A percentile compares a stretch with the other conserved stretches of the same genome.
These are phyloP conservation scores for Coemansia sp. DNA, from an alignment of 192 early-diverging fungal species.

Conservation along the genomic window DNA sequence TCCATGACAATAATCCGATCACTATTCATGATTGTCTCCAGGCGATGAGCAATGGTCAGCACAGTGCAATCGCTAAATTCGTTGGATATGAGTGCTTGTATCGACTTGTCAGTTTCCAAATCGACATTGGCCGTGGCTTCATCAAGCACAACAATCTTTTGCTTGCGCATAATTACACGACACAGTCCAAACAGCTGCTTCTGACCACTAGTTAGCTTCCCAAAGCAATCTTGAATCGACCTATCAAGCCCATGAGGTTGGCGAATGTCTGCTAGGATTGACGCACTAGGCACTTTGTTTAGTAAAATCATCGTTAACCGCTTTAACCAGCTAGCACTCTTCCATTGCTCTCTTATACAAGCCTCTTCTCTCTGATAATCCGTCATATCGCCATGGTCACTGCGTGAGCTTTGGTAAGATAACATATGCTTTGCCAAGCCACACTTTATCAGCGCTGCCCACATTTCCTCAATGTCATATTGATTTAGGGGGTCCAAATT, in stretches of 20 bases:
- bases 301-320: conserved; percentile 1
- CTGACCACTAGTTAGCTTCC: conserved; percentile 46
- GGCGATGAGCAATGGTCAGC: conserved; percentile 70
- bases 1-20: conserved; percentile 74
- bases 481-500: conserved; percentile 69
- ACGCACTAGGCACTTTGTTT: background rate
- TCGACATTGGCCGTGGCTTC: conserved; percentile 69
- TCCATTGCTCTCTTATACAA: conserved; percentile 8
- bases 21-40: conserved; percentile 67
- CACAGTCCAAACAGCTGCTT: conserved; percentile 64
- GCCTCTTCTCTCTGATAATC: background rate
- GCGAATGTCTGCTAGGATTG: background rate
- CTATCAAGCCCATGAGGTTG: background rate
- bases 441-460: conserved; percentile 24
- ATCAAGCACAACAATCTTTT: conserved; percentile 62
- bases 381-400: background rate
- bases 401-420: background rate
- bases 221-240: background rate
- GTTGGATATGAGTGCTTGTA: conserved; percentile 37
- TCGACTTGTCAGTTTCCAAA: background rate
- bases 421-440: conserved; percentile 1
- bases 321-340: conserved; percentile 6
- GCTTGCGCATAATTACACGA: conserved; percentile 56
- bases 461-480: conserved; percentile 22
- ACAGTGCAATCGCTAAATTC: conserved; percentile 55